phyloP scores from a whole-genome alignment of 2,329 filamentous ascomycete species.

The Rugonectria rugulosa region DNA sequence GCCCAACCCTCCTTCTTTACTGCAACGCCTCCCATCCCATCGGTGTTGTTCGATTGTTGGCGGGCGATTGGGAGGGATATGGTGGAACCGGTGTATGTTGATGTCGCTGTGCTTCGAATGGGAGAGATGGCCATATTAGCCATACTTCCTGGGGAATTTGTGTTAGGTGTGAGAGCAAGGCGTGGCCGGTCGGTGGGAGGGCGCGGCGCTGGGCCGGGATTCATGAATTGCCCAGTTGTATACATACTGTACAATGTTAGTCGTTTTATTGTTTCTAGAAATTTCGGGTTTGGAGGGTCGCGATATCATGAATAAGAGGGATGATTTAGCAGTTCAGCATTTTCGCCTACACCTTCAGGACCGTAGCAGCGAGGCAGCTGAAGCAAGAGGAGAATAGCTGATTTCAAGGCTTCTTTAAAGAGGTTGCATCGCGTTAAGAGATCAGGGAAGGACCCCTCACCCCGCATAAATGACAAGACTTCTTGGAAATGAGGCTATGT shows the following conservation, averaged over 20 bases:
- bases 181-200: constrained; percentile 86
- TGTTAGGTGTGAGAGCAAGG: constrained; percentile 79
- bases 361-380: too few species aligned
- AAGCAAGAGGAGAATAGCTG: too few species aligned
- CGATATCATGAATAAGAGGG: too few species aligned
- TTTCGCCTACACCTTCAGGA: too few species aligned
- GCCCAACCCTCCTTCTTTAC: constrained; percentile 85
- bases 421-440: background rate
- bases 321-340: too few species aligned
- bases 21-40: constrained; percentile 72
- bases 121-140: constrained; percentile 79
- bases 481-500: constrained; percentile 10
- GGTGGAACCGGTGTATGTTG: constrained; percentile 55
- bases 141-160: constrained; percentile 79
- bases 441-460: constrained; percentile 19
- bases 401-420: too few species aligned
- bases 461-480: constrained; percentile 24
- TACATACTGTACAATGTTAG: constrained; percentile 57
- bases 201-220: constrained; percentile 91
- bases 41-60: constrained; percentile 66
- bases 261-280: constrained; percentile 4
- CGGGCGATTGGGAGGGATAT: constrained; percentile 75
- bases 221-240: constrained; percentile 82
- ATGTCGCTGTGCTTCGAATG: constrained; percentile 70
- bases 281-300: background rate